Base-by-base conservation (phyloP, 75 land plant genomes). In the Cupressus sempervirens region DNA sequence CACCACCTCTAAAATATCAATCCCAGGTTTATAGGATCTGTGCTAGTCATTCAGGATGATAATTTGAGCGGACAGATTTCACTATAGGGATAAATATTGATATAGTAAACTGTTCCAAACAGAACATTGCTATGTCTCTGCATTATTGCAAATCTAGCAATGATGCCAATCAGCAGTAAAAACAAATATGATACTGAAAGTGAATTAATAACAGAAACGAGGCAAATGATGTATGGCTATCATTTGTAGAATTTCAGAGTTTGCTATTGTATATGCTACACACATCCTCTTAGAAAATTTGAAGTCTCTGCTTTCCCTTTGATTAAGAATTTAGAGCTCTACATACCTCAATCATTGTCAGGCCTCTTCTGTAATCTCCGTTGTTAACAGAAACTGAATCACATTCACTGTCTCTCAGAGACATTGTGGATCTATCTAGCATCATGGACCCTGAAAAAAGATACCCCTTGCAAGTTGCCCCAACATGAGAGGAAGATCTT, bases 361-460 rank as follows among this genome's bases (percentile, higher is more conserved):
- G 80, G 20, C 91, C 86, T 88, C 91, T 89, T 88, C 89, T 90
- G 86, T 92, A 92, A 74, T 85, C 85, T 36, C 88, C 86, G 45
- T 88, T 92, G 67, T 92, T 90, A 36, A 92, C 85, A 36, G 91
- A 87, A 14, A 87, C 88, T 41, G 95, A 89, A 54, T 92, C 95
- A 85, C 95, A 93, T 84, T 94, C 94, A 85, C 96, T 93, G 40
- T 91, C 93, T 48, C 84, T 91, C 34, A 94, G 87, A 1, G 94
- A 93, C 26, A 86, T 86, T 4, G 86, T 76, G 35, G 96, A 94
- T 75, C 84, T 82, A 73, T 91, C 93, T 82, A 94, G 93, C 85
- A 89, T 88, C 36, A 94, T 80, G 0, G 96, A 87, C 87, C 91
- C 90, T 12, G 93, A 90, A 83, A 88, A 90, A 5, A 89, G 89